Base-by-base conservation (phyloP, 1,284 basidiomycete species). In the Papiliotrema laurentii region DNA sequence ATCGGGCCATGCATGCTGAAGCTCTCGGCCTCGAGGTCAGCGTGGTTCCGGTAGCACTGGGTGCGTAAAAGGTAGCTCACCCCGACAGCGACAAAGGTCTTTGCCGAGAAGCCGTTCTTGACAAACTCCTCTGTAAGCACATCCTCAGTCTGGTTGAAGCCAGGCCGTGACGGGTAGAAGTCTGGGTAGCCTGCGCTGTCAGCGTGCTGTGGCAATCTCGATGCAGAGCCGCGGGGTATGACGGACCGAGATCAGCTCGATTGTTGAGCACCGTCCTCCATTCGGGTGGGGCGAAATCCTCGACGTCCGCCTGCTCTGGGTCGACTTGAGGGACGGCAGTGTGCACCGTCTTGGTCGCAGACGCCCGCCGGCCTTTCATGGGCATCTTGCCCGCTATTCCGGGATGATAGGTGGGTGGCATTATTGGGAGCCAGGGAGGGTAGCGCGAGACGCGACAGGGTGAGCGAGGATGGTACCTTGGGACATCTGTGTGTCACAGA, bases 121-220 rank as follows among this genome's bases (percentile, higher is more conserved):
- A 97, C 82, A 59, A 85, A 86, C 0, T 71, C 64, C 51, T 88
- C 84, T 0, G 87, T 85, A 48, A 96, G 76, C 4, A 83, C 73
- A 64, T 96, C 91, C 71, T 96, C 93, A 25, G 87, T 83, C 70
- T 93, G 88, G 6, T 83, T 81, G 26, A 90, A 87, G 4, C 84
- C 83, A 16, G 87, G 83, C 46, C 82, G 78, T 3, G 90, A 87
- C 34, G 91, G 90, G 67, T 87, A 83, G 67, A 91, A 91, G 30
- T 90, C 89, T 44, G 84, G 81, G 65, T 85, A 92, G 14, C 90
- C 89, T 91, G 35, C 10, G 38, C 7, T 21, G 25, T 43, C 35
- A 40, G 43, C 25, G 5, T 25, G 10, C 37, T n/a, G 38, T 27
- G 34, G 27, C 6, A 19, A 10, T 35, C n/a, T 21, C 21, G 26